Base-by-base conservation (phyloP, 164 flowering plant genomes). In the Piper longum region DNA sequence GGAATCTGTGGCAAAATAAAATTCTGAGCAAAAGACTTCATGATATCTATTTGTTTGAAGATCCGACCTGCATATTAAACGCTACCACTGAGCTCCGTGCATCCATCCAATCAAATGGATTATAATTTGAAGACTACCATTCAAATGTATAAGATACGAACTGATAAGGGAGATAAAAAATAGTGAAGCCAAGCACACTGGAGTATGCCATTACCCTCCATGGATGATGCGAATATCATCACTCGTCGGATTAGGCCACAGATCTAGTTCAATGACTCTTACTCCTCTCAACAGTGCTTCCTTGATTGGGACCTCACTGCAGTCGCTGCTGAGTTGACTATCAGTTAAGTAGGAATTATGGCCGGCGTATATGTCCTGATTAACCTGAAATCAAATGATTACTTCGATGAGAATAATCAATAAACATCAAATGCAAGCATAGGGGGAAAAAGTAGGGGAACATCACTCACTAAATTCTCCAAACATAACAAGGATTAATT, bases 261-360 rank as follows among this genome's bases (percentile, higher is more conserved):
- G 61, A 62, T 82, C 86, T 41, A 82, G 65, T 64, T 82, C 86
- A 66, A 82, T 76, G 11, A 81, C 86, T 68, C 83, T 71, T 4
- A 82, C 84, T 55, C 86, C 84, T 70, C 73, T 64, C 14, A 70
- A 54, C 12, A 82, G 73, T 55, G 84, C 82, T 19, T 73, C 66
- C 41, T 74, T 74, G 40, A 82, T 80, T 4, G 86, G 86, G n/a
- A 66, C 66, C 48, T 74, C 82, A 39, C 86, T 82, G 59, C 78
- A 72, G 60, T 79, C 78, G 66, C 86, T 80, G 56, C 73, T 82
- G 41, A 82, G 69, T 63, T 82, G 86, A 60, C 79, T 82, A 41
- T 84, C 86, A 16, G 80, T 80, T 16, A 82, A 69, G 66, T 82
- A 82, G 26, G 86, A 79, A 70, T 82, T 82, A 64, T 82, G 86